These are phyloP conservation scores for Yamadazyma taylorii DNA, from an alignment of 1,139 yeast genomes.

Conservation along the genomic window DNA sequence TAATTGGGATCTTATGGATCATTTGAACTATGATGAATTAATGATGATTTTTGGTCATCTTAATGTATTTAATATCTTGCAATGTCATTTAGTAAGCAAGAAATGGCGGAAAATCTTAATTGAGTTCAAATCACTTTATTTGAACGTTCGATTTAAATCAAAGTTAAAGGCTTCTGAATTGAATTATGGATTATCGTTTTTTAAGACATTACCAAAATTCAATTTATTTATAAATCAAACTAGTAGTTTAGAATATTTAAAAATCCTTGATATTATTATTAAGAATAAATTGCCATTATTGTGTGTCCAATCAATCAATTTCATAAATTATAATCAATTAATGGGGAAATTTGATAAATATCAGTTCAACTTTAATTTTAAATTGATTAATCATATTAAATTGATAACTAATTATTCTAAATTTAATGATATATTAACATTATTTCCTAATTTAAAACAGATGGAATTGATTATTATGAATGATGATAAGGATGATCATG, in stretches of 20 bases:
- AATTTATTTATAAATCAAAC: constrained; percentile 27
- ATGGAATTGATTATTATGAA: constrained; percentile 23
- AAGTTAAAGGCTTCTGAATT: constrained; percentile 31
- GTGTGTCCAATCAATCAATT: constrained; percentile 17
- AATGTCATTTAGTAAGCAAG: constrained; percentile 33
- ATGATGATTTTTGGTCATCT: constrained; percentile 26
- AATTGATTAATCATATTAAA: constrained; percentile 21
- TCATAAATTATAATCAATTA: constrained; percentile 26
- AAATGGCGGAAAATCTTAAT: constrained; percentile 32
- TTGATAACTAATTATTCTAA: constrained; percentile 26
- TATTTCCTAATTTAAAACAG: constrained; percentile 28
- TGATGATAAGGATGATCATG: constrained; percentile 3
- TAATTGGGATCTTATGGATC: constrained; percentile 29
- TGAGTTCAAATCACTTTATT: constrained; percentile 28
- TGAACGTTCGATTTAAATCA: constrained; percentile 23
- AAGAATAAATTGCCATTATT: constrained; percentile 13
- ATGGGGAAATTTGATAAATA: constrained; percentile 24
- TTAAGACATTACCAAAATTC: constrained; percentile 18
- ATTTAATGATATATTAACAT: constrained; percentile 23
- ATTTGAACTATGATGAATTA: constrained; percentile 33
- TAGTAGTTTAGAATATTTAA: constrained; percentile 22
- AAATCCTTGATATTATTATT: constrained; percentile 26
- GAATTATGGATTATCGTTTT: constrained; percentile 25
- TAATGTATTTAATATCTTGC: constrained; percentile 20
- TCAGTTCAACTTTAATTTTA: constrained; percentile 29